Base-by-base conservation (phyloP, 164 flowering plant genomes). In the Liriodendron chinense region DNA sequence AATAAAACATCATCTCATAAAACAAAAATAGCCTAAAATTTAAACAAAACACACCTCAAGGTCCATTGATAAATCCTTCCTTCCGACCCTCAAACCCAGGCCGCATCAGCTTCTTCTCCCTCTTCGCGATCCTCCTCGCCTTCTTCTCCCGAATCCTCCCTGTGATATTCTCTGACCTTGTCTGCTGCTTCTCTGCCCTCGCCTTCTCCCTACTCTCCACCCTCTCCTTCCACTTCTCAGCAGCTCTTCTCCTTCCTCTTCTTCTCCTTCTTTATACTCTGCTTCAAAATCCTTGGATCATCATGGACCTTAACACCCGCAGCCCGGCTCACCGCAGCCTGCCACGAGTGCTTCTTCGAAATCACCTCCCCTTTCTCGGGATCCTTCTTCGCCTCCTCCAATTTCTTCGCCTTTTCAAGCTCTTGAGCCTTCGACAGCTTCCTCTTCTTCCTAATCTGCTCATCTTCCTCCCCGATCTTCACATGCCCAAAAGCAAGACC, bases 51-150 rank as follows among this genome's bases (percentile, higher is more conserved):
- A 13, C 72, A 79, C 65, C 78, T 83, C 72, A 80, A 43, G 71
- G 71, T 34, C 73, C 82, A 79, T 85, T 92, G 49, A 94, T 85
- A 65, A 80, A 91, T 2, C 96, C 94, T 21, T 87, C 88, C 78
- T 89, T 92, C 56, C 93, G 90, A 26, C 98, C 97, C 82, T 95
- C 97, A 70, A 92, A 96, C n/a, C 97, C 99, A 0, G 98, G 96
- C 34, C 98, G 85, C 90, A 93, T 79, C 14, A 93, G 92, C 85
- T 96, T 93, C 80, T 93, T 93, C 86, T 96, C 98, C 49, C 99
- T 84, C 80, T 91, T 96, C 7, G 86, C 96, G 76, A 96, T 93
- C 74, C 81, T 77, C 74, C 88, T 80, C 88, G 71, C 80, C 84
- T 89, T 96, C 89, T 92, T 96, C 65, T 89, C 82, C 1, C 87